Evolutionary conservation across 2,329 filamentous ascomycete genomes (phyloP).

Genomic region (Penicillium sp.): DNA sequence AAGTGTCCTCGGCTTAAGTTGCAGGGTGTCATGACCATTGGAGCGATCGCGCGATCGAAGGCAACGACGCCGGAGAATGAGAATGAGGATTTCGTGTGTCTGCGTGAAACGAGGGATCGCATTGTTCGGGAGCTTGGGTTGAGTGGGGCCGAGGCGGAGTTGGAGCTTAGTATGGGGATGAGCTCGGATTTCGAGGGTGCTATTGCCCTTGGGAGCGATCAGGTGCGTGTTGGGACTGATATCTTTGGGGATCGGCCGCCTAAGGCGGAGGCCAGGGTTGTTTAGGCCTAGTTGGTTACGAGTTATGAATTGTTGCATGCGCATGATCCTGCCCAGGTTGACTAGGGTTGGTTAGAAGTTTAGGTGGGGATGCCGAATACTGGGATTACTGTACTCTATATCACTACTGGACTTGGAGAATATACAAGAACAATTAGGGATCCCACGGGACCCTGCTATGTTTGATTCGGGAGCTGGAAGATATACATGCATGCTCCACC

Average conservation of each 20-base stretch:
- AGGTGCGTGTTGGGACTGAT: constrained; percentile 89
- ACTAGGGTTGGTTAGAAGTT: background rate
- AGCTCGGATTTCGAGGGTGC: constrained; percentile 93
- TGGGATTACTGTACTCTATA: background rate
- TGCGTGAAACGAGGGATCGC: constrained; percentile 69
- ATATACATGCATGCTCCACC: constrained; percentile 21
- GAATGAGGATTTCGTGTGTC: constrained; percentile 80
- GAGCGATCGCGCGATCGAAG: constrained; percentile 81
- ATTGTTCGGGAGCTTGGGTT: constrained; percentile 63
- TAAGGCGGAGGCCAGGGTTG: constrained; percentile 74
- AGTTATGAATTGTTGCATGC: constrained; percentile 15
- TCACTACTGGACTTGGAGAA: background rate
- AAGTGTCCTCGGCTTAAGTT: constrained; percentile 72
- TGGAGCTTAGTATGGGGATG: constrained; percentile 99
- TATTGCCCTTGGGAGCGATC: constrained; percentile 75
- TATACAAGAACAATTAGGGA: constrained; percentile 8
- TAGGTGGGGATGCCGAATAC: background rate
- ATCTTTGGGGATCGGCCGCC: constrained; percentile 84
- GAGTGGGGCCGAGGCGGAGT: constrained; percentile 45
- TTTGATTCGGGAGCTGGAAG: constrained; percentile 18
- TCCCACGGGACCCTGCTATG: constrained; percentile 12
- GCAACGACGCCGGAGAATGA: constrained; percentile 71
- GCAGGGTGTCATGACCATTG: constrained; percentile 93
- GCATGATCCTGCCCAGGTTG: background rate
- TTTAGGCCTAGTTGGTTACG: constrained; percentile 21